phyloP scores from a whole-genome alignment of 1,284 basidiomycete species.

The Trichosporon sp. region DNA sequence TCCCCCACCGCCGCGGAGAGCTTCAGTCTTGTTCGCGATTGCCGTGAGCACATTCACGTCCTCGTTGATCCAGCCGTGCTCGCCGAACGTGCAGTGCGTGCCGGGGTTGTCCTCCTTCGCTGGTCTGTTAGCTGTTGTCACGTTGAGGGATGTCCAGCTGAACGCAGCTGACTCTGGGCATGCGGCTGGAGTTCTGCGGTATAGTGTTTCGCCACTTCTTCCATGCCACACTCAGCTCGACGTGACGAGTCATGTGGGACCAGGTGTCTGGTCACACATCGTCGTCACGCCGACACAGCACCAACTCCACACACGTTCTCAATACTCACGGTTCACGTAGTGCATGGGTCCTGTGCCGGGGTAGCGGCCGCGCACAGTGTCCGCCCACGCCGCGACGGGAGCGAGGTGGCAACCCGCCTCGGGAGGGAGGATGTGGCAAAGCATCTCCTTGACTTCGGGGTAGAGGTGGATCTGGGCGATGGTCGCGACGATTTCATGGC shows the following conservation, averaged over 20 bases:
- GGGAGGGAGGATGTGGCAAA: slow-evolving; percentile 62
- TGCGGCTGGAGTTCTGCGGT: too few species aligned
- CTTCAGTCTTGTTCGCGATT: slow-evolving; percentile 63
- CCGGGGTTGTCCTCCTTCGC: slow-evolving; percentile 62
- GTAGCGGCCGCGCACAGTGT: slow-evolving; percentile 55
- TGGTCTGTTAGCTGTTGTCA: slow-evolving; percentile 9
- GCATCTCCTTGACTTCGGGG: slow-evolving; percentile 61
- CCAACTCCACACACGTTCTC: not conserved
- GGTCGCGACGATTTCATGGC: slow-evolving; percentile 86
- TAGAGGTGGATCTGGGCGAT: slow-evolving; percentile 87
- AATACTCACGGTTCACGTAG: slow-evolving; percentile 49
- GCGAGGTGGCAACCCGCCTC: slow-evolving; percentile 66
- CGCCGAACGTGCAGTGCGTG: slow-evolving; percentile 67
- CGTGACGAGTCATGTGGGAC: not conserved
- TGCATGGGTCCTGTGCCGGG: slow-evolving; percentile 49
- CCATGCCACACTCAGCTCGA: not conserved
- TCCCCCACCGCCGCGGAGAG: slow-evolving; percentile 32
- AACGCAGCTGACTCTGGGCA: too few species aligned
- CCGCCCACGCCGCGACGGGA: slow-evolving; percentile 80
- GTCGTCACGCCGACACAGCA: not conserved
- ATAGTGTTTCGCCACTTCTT: not conserved
- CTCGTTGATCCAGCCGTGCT: slow-evolving; percentile 64
- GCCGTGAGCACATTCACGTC: slow-evolving; percentile 68
- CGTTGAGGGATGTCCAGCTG: too few species aligned
- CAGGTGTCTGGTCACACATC: not conserved